Conservation (phyloP, 1,284 basidiomycete species). For the Ceratobasidium sp. region DNA sequence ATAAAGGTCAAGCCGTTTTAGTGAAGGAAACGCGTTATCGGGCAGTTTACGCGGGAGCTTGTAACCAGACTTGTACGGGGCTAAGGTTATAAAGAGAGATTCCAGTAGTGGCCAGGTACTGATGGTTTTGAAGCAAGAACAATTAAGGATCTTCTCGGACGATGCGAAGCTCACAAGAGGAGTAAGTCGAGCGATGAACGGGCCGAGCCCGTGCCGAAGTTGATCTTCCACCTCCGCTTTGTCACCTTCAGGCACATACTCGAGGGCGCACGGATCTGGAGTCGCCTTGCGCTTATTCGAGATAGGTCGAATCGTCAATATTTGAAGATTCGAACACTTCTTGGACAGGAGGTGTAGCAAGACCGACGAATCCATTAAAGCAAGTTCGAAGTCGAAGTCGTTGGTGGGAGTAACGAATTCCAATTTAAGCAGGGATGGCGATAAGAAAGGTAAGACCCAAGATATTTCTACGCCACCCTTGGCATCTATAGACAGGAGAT, state of each 20-base stretch:
- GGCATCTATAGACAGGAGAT: neutral
- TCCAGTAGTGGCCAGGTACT: neutral
- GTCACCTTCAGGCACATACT: neutral
- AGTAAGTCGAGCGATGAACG: neutral
- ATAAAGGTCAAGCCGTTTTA: neutral
- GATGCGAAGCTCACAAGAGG: neutral
- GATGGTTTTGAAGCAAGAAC: neutral
- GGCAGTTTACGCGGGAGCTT: neutral
- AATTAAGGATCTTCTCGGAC: neutral
- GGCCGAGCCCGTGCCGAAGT: neutral
- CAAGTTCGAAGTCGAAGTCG: no score
- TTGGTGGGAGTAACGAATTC: neutral
- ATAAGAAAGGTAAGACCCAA: neutral
- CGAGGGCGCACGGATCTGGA: neutral
- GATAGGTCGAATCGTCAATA: neutral
- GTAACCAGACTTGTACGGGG: neutral
- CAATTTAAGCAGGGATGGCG: neutral
- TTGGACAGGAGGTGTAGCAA: neutral
- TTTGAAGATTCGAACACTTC: neutral
- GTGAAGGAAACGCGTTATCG: conserved; percentile 2
- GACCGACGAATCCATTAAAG: neutral
- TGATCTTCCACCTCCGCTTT: neutral
- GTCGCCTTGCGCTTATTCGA: neutral
- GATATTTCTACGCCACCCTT: neutral
- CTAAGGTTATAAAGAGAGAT: neutral